Evolutionary conservation across 495 filamentous ascomycete species (phyloP), one percentile per base, ranked within the genome.

Genomic region (Penicillium macrosclerotiorum): DNA sequence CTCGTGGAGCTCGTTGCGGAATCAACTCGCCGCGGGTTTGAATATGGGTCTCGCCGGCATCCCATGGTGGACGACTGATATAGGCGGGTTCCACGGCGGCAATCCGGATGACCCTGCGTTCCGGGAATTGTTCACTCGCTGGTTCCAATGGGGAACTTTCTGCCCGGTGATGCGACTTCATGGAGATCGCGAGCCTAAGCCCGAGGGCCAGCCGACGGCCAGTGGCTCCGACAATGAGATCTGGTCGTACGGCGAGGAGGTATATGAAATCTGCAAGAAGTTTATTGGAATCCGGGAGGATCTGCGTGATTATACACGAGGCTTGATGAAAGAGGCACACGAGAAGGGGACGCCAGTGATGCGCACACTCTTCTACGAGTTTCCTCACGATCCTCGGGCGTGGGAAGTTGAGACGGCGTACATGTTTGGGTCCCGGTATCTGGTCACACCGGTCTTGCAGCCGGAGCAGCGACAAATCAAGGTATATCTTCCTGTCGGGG

Each of bases 101-200:
- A 69, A 78, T 33, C 71, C 76, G 0, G 62, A 67, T 26, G 72
- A 79, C 39, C 58, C 64, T n/a, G 66, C 49, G 0, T 83, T 83
- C 56, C 57, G 77, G 2, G 78, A 83, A 45, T 60, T 83, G 11
- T 78, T 83, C 52, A 71, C 74, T 4, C 66, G 79, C 2, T 83
- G 79, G 79, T 83, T 82, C 56, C 78, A 82, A 47, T 81, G 76
- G 76, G 78, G 77, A 2, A 57, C 77, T 1, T 83, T 80, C 57
- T 81, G 76, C 45, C 77, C 78, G 22, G 79, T 81, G 5, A 79
- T 83, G 69, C 65, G 78, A 8, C 59, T 81, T 14, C 79, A 83
- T 48, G 78, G 78, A 14, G 76, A 80, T 56, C 71, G 79, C n/a
- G 72, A 79, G 45, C 78, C 78, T 7, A 65, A 71, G 49, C 68